Evolutionary conservation across 345 rosid species (phyloP).

Genomic region (Eutrema japonicum): DNA sequence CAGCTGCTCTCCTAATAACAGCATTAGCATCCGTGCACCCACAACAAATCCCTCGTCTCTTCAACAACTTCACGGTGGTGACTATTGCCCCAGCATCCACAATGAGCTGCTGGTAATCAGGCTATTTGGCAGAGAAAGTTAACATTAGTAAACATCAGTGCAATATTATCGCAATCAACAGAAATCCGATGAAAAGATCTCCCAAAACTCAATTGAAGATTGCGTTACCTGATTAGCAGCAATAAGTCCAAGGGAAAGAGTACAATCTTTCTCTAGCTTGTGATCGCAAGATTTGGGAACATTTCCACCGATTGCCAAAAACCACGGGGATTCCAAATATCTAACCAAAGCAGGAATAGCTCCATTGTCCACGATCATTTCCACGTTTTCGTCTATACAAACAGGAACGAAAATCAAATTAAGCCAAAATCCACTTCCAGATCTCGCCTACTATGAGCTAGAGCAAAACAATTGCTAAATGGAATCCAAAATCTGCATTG

Average conservation of each 20-base stretch:
- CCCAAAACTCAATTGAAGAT: neutral
- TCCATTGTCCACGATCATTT: constrained; percentile 61
- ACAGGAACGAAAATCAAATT: constrained; percentile 11
- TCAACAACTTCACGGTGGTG: constrained; percentile 59
- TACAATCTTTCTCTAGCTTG: constrained; percentile 66
- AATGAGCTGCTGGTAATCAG: constrained; percentile 70
- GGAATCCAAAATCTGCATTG: neutral
- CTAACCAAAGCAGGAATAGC: constrained; percentile 64
- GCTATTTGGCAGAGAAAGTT: constrained; percentile 47
- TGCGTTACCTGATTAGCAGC: constrained; percentile 59
- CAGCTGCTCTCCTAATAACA: constrained; percentile 75
- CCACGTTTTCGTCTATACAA: constrained; percentile 56
- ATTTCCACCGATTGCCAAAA: constrained; percentile 7
- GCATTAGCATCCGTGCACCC: constrained; percentile 37
- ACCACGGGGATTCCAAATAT: constrained; percentile 51
- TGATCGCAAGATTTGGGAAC: constrained; percentile 41
- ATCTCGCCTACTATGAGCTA: constrained; percentile 14
- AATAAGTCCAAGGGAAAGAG: constrained; percentile 65
- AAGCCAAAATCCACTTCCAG: neutral
- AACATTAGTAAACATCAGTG: constrained; percentile 2
- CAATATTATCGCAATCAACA: constrained; percentile 3
- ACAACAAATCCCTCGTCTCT: constrained; percentile 44
- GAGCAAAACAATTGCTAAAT: neutral
- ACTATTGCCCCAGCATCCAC: constrained; percentile 74
- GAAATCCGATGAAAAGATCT: neutral